phyloP scores from a whole-genome alignment of 106 monocot genomes.

The Dactylorhiza incarnata region DNA sequence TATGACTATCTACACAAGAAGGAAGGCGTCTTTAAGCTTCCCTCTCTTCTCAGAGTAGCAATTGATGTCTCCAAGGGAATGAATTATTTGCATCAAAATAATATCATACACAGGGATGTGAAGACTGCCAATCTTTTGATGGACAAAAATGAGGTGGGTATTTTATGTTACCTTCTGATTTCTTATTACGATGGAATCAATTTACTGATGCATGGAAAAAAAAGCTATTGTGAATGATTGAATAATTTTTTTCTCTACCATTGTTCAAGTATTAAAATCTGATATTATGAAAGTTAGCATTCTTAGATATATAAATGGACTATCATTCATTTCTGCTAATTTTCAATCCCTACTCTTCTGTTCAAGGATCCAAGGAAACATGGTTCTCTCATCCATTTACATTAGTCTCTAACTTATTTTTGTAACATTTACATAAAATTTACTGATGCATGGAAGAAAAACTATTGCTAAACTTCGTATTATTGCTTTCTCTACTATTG shows the following conservation, averaged over 20 bases:
- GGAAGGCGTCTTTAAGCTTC: slow-evolving; percentile 15
- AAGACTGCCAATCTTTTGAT: slow-evolving; percentile 51
- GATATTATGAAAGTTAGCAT: not conserved
- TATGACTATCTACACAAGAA: slow-evolving; percentile 37
- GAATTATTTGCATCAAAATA: slow-evolving; percentile 46
- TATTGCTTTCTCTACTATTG: not conserved
- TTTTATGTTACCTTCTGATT: slow-evolving; percentile 4
- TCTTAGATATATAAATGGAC: not conserved
- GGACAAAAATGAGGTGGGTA: slow-evolving; percentile 37
- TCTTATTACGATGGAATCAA: not conserved
- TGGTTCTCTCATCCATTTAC: not conserved
- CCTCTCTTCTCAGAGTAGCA: slow-evolving; percentile 31
- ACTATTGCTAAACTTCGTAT: not conserved
- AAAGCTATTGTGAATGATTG: not conserved
- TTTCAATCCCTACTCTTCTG: not conserved
- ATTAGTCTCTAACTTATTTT: too few species aligned
- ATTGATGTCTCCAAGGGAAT: slow-evolving; percentile 48
- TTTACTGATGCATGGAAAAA: not conserved
- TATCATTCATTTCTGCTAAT: not conserved
- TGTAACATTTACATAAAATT: not conserved
- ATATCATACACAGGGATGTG: slow-evolving; percentile 47
- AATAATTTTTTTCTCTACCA: not conserved
- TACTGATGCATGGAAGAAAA: not conserved
- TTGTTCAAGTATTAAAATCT: not conserved
- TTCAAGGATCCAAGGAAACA: not conserved